Base-by-base conservation (phyloP, 2,329 filamentous ascomycete species). In the Phialophora tarda region DNA sequence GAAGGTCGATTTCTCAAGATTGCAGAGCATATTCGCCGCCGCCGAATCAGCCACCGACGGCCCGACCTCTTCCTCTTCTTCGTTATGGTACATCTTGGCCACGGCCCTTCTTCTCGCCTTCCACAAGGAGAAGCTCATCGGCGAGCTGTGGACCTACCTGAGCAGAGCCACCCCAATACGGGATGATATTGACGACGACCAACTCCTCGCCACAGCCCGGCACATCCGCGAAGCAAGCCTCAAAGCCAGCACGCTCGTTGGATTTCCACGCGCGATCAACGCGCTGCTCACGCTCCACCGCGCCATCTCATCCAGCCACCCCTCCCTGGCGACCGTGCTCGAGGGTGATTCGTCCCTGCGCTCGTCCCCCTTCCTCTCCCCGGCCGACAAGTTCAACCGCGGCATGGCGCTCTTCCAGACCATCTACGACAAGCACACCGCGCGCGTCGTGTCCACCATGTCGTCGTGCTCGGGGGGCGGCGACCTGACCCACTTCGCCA, bases 191-290 rank as follows among this genome's bases (percentile, higher is more conserved):
- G 57, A 65, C 14, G 34, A 65, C 14, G 34, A 11, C 7, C 14
- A 32, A 17, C 62, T 67, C 14, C 61, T 73, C 8, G 30, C 67
- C 14, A 68, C 68, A 47, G 73, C 73, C 34, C 61, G 72, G 58
- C 67, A 71, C n/a, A 73, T 75, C 17, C 62, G 71, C 34, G 73
- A 74, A 60, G 68, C 71, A 14, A 74, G 73, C 51, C 64, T 75
- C 21, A 75, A 75, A 59, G 69, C 73, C 24, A 74, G 73, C 62
- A 73, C 73, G 10, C 68, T 75, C 3, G 74, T 75, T 48, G 74
- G 74, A 10, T 75, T 75, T 64, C 74, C 74, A 1, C 50, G 73
- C 72, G 73, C 69, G 55, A 74, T 74, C 51, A 74, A 74, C 59
- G 71, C 69, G 11, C 72, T 74, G 26, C 65, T 72, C 38, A 62